These are phyloP conservation scores for Phlebiopsis flavidoalba DNA, from an alignment of 768 basidiomycete species.

Conservation along the genomic window DNA sequence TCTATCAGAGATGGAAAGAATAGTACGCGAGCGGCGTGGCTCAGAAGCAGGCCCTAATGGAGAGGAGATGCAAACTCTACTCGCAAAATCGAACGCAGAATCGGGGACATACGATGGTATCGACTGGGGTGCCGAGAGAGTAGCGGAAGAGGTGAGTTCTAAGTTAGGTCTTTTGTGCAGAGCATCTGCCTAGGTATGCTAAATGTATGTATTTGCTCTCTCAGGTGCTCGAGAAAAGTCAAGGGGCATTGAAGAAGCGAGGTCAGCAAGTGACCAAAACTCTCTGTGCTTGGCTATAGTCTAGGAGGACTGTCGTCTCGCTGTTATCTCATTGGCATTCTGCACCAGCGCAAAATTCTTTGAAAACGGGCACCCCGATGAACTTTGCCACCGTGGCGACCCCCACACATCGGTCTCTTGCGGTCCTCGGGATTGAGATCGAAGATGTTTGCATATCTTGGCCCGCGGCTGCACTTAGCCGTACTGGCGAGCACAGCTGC, in stretches of 20 bases:
- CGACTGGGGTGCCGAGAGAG: constrained; percentile 79
- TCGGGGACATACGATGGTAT: constrained; percentile 78
- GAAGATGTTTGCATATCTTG: constrained; percentile 46
- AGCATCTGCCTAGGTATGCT: not conserved
- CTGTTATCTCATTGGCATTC: constrained; percentile 67
- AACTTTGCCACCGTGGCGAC: constrained; percentile 85
- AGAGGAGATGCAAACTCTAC: constrained; percentile 53
- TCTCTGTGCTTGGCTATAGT: constrained; percentile 75
- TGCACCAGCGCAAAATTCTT: constrained; percentile 72
- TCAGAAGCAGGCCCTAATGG: constrained; percentile 27
- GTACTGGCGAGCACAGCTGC: constrained; percentile 73
- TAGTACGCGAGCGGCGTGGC: constrained; percentile 42
- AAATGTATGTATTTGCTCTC: not conserved
- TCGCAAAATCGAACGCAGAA: constrained; percentile 60
- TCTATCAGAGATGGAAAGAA: constrained; percentile 51
- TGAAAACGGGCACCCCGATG: constrained; percentile 56
- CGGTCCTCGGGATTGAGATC: constrained; percentile 58
- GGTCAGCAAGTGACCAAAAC: constrained; percentile 54
- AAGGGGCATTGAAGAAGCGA: constrained; percentile 40
- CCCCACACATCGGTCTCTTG: constrained; percentile 75
- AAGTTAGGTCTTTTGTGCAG: too few species aligned
- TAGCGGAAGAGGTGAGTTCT: constrained; percentile 72
- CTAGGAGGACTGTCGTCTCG: constrained; percentile 79
- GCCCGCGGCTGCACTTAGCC: constrained; percentile 64
- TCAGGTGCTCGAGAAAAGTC: constrained; percentile 55